Evolutionary conservation across 176 grass and related monocot genomes (phyloP).

Genomic region (Oryza nivara): DNA sequence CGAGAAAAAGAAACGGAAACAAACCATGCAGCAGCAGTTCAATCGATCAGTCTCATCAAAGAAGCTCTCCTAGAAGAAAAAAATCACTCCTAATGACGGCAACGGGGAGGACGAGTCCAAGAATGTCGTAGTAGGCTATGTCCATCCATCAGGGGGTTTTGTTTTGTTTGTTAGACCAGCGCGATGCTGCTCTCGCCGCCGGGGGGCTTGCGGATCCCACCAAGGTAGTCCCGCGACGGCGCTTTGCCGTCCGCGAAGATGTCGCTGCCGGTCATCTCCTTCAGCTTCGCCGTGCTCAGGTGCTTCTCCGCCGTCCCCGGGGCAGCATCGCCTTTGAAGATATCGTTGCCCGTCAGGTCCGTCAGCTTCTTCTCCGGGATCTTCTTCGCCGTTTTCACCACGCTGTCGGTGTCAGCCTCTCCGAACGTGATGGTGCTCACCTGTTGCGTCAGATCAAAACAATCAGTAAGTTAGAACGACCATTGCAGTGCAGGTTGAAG

Average conservation of each 20-base stretch:
- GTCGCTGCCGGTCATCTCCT: constrained; percentile 88
- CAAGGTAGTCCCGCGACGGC: constrained; percentile 66
- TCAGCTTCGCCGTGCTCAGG: constrained; percentile 81
- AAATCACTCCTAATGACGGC: constrained; percentile 56
- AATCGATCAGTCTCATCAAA: constrained; percentile 57
- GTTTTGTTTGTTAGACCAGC: constrained; percentile 59
- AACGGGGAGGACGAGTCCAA: constrained; percentile 34
- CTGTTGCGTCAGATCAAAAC: neutral
- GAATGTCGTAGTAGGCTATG: constrained; percentile 41
- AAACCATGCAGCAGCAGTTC: constrained; percentile 51
- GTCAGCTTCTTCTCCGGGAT: constrained; percentile 72
- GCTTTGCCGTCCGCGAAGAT: constrained; percentile 85
- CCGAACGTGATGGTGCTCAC: constrained; percentile 74
- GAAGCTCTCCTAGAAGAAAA: constrained; percentile 43
- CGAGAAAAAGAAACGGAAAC: constrained; percentile 26
- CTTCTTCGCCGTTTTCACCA: constrained; percentile 85
- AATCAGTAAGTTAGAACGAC: neutral
- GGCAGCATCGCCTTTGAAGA: constrained; percentile 66
- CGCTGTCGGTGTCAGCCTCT: constrained; percentile 56
- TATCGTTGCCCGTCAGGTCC: constrained; percentile 80
- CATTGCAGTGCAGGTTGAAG: neutral
- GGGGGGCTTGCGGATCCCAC: constrained; percentile 92
- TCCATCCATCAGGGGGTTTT: constrained; percentile 49
- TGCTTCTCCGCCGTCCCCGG: constrained; percentile 66
- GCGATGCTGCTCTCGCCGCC: constrained; percentile 96